Conservation (phyloP, 768 basidiomycete genomes). For the Terana coerulea region DNA sequence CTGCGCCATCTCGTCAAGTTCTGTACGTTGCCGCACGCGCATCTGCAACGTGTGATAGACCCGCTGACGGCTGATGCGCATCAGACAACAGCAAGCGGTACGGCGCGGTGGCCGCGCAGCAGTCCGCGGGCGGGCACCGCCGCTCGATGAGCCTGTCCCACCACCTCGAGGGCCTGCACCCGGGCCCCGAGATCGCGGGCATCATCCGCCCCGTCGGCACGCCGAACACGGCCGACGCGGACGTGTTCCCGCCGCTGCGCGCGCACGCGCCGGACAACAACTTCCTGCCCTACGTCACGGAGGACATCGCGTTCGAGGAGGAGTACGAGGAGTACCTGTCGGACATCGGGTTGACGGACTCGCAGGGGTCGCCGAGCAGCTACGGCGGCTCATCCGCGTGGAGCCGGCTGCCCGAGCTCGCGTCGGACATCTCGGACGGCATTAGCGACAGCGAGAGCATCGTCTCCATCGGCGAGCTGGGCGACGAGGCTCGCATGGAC, state of each 20-base stretch:
- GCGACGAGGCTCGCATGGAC: conserved; percentile 71
- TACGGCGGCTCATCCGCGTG: conserved; percentile 57
- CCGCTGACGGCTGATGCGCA: conserved; percentile 10
- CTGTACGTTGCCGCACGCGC: conserved; percentile 50
- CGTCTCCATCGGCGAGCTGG: conserved; percentile 83
- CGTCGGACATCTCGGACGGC: conserved; percentile 75
- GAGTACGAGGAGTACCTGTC: conserved; percentile 96
- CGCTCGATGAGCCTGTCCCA: conserved; percentile 83
- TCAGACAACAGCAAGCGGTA: conserved; percentile 93
- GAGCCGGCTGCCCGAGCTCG: conserved; percentile 78
- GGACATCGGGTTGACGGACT: conserved; percentile 62
- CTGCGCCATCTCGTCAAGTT: conserved; percentile 92
- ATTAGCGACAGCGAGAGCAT: conserved; percentile 96
- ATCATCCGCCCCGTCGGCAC: conserved; percentile 74
- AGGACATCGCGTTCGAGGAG: conserved; percentile 92
- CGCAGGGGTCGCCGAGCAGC: conserved; percentile 37
- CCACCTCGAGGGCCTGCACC: conserved; percentile 71
- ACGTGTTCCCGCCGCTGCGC: conserved; percentile 93
- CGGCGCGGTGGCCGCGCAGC: conserved; percentile 50
- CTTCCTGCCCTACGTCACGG: conserved; percentile 87
- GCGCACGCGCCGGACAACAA: conserved; percentile 81
- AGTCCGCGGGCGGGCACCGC: conserved; percentile 60
- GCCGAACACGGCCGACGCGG: conserved; percentile 75
- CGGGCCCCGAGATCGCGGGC: conserved; percentile 69
- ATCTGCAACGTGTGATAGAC: conserved; percentile 4